phyloP scores from a whole-genome alignment of 2,329 filamentous ascomycete genomes.

The Ceratocystis variospora region DNA sequence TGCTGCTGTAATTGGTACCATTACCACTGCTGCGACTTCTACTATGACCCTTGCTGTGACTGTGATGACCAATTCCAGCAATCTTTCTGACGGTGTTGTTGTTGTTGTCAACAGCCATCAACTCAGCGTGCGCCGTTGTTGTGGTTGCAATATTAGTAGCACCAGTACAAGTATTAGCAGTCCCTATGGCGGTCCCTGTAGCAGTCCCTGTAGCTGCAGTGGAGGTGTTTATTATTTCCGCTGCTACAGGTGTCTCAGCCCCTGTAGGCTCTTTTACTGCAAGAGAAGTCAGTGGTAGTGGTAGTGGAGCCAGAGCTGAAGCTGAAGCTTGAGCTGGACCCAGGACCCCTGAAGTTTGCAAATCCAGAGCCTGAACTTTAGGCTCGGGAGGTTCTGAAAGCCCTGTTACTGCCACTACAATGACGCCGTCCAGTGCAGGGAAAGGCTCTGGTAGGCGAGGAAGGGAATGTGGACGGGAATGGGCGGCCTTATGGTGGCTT shows the following conservation, averaged over 20 bases:
- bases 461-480: constrained; percentile 13
- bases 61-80: neutral
- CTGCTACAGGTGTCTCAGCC: neutral
- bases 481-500: neutral
- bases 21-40: neutral
- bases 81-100: neutral
- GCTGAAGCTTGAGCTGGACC: neutral
- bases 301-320: neutral
- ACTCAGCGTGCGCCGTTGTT: neutral
- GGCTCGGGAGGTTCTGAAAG: neutral
- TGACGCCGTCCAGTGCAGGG: constrained; percentile 9
- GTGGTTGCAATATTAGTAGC: neutral
- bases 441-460: constrained; percentile 11
- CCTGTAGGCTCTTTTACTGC: neutral
- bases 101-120: neutral
- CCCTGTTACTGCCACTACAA: constrained; percentile 8
- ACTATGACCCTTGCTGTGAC: no score
- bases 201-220: neutral
- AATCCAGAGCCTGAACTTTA: neutral
- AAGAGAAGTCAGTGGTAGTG: neutral
- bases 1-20: constrained; percentile 5
- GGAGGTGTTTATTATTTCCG: neutral
- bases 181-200: no score
- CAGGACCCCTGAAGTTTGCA: neutral
- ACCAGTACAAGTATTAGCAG: no score